Base-by-base conservation (phyloP, 2,329 filamentous ascomycete genomes). In the Fonsecaea nubica region DNA sequence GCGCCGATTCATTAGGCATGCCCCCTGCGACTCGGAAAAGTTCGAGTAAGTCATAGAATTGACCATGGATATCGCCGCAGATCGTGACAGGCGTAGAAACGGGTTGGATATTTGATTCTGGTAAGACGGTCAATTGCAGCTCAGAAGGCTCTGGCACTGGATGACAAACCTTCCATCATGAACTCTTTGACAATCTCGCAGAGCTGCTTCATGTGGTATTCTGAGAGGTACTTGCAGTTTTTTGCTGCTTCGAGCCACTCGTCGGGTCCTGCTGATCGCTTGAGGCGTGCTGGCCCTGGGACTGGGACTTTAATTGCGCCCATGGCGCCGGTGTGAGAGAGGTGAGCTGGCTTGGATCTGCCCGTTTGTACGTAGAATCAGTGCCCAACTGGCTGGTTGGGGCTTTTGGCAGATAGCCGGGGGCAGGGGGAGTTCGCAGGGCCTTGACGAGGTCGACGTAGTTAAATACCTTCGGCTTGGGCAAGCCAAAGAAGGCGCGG, bases 171-270 rank as follows among this genome's bases (percentile, higher is more conserved):
- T 85, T 99, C 95, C 95, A 99, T 99, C 75, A 99, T 86, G 72
- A 92, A 96, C 81, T 98, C 95, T 83, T 99, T 99, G 68, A 98
- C 95, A 77, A 96, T 96, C 83, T 99, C 95, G 79, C 95, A 99
- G 57, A 99, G 86, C 79, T 96, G 92, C 85, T 99, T 99, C 95
- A 99, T 99, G 76, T 96, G 92, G 69, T 90, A 83, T 81, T 99
- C 95, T 58, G 95, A 95, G 60, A 99, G 86, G 79, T 98, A 97
- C 79, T 96, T 95, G 82, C 95, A 98, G 80, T 95, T 91, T 81
- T 97, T 97, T 53, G 95, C 95, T 79, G 96, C 92, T 77, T 95
- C 92, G 36, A 99, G 86, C 95, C 95, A 99, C 82, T 98, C 93
- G 78, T 97, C 92, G 38, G 96, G 89, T 13, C 92, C 92, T 45